phyloP scores from a whole-genome alignment of 2,329 filamentous ascomycete genomes.

The Neurospora crassa region DNA sequence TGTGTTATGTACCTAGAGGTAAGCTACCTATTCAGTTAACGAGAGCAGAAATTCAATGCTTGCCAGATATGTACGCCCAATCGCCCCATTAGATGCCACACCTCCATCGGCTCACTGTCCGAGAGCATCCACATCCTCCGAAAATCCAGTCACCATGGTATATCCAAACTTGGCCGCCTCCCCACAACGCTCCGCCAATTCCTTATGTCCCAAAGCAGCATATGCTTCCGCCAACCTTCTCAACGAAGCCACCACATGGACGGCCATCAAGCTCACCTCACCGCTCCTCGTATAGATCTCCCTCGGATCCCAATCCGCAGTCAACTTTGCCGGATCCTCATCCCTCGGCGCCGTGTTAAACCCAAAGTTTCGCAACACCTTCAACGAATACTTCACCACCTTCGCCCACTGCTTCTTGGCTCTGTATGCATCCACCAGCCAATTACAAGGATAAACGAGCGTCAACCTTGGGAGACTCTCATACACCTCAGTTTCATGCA shows the following conservation, averaged over 20 bases:
- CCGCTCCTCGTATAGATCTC: conserved; percentile 17
- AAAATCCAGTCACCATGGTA: conserved; percentile 24
- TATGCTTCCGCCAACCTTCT: conserved; percentile 23
- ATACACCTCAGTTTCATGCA: conserved; percentile 25
- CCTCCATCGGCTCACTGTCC: conserved; percentile 22
- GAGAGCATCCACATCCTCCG: conserved; percentile 19
- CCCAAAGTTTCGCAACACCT: conserved; percentile 27
- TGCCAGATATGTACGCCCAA: not conserved
- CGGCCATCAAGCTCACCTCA: conserved; percentile 21
- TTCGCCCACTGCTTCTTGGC: conserved; percentile 24
- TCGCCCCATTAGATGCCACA: not conserved
- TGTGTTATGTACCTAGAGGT: no score
- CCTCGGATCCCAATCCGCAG: conserved; percentile 14
- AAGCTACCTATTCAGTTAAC: not conserved
- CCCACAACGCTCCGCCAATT: conserved; percentile 18
- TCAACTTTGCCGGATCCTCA: conserved; percentile 7
- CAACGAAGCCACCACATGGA: conserved; percentile 26
- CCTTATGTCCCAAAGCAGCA: conserved; percentile 18
- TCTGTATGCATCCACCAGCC: conserved; percentile 24
- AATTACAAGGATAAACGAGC: conserved; percentile 27
- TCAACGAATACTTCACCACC: conserved; percentile 21
- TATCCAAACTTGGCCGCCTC: conserved; percentile 23
- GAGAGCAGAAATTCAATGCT: not conserved
- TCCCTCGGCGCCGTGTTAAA: conserved; percentile 17
- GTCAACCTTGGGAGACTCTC: conserved; percentile 22